These are phyloP conservation scores for Cucurbitaria berberidis DNA, from an alignment of 2,329 filamentous ascomycete species.

Conservation along the genomic window DNA sequence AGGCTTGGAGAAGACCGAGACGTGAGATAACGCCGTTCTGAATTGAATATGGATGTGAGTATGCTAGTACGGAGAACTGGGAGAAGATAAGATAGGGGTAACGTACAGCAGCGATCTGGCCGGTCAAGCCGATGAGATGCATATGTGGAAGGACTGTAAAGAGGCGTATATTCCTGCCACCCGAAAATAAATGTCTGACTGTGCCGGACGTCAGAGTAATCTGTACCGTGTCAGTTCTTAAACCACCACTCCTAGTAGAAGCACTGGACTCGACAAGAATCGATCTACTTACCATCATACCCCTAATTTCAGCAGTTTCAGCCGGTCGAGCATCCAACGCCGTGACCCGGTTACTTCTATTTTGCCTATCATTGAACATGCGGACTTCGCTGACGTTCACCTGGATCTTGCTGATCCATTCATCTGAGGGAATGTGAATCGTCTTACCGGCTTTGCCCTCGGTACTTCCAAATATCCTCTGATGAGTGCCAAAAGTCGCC, in stretches of 20 bases:
- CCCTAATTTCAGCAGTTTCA: neutral
- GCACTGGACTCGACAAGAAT: too few species aligned
- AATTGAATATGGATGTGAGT: neutral
- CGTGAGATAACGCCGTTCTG: slow-evolving; percentile 16
- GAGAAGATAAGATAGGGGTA: neutral
- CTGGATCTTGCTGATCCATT: slow-evolving; percentile 18
- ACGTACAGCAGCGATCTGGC: slow-evolving; percentile 10
- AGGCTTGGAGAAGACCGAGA: slow-evolving; percentile 19
- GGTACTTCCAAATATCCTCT: slow-evolving; percentile 16
- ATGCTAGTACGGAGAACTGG: neutral
- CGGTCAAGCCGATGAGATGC: slow-evolving; percentile 17
- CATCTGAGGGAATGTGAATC: slow-evolving; percentile 8
- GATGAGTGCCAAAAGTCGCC: slow-evolving; percentile 7
- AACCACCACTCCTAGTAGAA: neutral
- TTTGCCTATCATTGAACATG: neutral
- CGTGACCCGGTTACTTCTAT: neutral
- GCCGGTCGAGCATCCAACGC: neutral
- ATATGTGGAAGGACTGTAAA: slow-evolving; percentile 8
- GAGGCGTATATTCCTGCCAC: too few species aligned
- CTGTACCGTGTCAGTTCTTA: neutral
- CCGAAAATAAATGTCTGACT: too few species aligned
- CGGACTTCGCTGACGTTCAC: neutral
- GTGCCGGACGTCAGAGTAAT: slow-evolving; percentile 5
- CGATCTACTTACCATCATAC: neutral
- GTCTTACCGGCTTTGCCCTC: neutral